A percentile compares a stretch with the other conserved stretches of the same genome.
Conservation (phyloP, 2,329 filamentous ascomycete species). For the Emmonsiellopsis sp. region DNA sequence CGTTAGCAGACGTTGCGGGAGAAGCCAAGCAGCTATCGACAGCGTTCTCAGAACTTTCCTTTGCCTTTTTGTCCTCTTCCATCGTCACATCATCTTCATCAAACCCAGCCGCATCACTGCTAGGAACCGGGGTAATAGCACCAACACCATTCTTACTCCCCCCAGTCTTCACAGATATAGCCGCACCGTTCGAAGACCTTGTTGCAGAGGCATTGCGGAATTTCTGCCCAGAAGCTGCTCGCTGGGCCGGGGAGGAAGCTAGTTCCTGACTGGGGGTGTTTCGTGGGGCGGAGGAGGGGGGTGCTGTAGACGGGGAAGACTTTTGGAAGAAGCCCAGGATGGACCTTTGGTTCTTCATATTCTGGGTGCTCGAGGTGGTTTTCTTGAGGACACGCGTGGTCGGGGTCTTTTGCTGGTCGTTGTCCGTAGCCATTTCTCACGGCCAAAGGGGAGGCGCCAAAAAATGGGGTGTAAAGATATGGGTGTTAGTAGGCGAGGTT, state of each 20-base stretch:
- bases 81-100: conserved; percentile 48
- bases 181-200: conserved; percentile 15
- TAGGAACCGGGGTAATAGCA: conserved; percentile 63
- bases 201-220: conserved; percentile 2
- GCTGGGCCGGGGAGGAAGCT: conserved; percentile 6
- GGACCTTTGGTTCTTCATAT: conserved; percentile 55
- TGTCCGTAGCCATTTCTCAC: neutral
- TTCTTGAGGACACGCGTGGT: conserved; percentile 7
- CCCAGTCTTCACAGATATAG: conserved; percentile 36
- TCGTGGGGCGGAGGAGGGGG: conserved; percentile 17
- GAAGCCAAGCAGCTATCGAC: conserved; percentile 40
- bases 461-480: neutral
- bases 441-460: neutral
- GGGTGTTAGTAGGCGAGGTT: neutral
- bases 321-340: conserved; percentile 74
- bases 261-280: conserved; percentile 10
- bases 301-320: conserved; percentile 36
- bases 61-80: conserved; percentile 11
- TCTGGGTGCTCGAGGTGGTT: conserved; percentile 31
- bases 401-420: conserved; percentile 2
- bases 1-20: conserved; percentile 35
- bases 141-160: conserved; percentile 34
- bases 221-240: neutral
- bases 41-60: conserved; percentile 41
- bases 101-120: conserved; percentile 64